Base-by-base conservation (phyloP, 2,329 filamentous ascomycete genomes). In the Epichloe aotearoae region DNA sequence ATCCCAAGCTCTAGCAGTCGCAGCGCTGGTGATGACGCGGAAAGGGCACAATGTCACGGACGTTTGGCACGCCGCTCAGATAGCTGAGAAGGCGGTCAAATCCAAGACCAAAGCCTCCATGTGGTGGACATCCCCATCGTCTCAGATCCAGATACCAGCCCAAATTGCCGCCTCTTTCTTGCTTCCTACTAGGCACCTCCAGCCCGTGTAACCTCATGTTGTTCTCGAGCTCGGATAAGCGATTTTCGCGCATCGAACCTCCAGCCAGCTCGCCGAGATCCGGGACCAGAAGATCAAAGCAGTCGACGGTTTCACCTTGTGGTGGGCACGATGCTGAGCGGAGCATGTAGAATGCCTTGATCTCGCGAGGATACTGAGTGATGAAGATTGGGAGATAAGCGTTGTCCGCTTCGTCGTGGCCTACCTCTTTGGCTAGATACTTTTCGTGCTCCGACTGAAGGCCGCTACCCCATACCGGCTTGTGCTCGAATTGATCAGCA, bases 361-460 rank as follows among this genome's bases (percentile, higher is more conserved):
- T 82, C 46, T 75, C 73, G 56, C 80, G 80, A n/a, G 93, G 93
- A 63, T 96, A 98, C 65, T 96, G 77, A 14, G 90, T 97, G 56
- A 98, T 82, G 64, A 97, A 97, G 43, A 97, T 75, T 7, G 93
- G 93, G 46, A 77, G 70, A 57, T 65, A 66, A 40, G 70, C 70
- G 33, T 71, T 68, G 45, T 69, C 69, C n/a, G 71, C 67, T 47
- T 66, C 55, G 50, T 68, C 62, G 46, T 69, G 71, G 26, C 82
- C 82, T 43, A 91, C 62, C 26, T 71, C 71, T 49, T 79, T 74
- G 46, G 93, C 89, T 50, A 98, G 76, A 64, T 83, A 95, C 63
- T 82, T 88, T 69, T 98, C 93, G 69, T 98, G 93, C 65, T 97
- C 91, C 2, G 90, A 84, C 60, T 93, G 87, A 33, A 98, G 75